These are phyloP conservation scores for Chlamydomonas sp. DNA, from an alignment of 139 green algal genomes.

Conservation along the genomic window DNA sequence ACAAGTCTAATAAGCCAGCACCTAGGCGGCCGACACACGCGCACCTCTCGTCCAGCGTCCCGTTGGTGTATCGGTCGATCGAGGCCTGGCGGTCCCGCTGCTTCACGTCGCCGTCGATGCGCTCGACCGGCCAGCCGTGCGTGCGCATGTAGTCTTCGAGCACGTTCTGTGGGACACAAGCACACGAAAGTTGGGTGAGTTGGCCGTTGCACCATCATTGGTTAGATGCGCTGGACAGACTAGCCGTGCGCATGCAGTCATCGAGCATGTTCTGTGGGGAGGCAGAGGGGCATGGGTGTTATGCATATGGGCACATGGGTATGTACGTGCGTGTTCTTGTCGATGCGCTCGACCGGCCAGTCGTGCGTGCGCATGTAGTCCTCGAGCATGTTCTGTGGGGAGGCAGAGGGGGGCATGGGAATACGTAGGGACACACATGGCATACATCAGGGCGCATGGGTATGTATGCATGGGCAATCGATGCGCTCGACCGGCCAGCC, in stretches of 20 bases:
- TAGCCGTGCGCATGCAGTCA: constrained; percentile 59
- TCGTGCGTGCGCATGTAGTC: constrained; percentile 53
- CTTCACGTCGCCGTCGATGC: constrained; percentile 69
- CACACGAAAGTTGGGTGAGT: background rate
- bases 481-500: constrained; percentile 75
- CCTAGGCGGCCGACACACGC: too few relatives aligned
- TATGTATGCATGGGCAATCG: too few relatives aligned
- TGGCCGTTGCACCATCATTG: too few relatives aligned
- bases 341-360: constrained; percentile 76
- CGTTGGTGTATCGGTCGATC: constrained; percentile 85
- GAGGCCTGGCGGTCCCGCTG: constrained; percentile 64
- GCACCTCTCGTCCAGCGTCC: too few relatives aligned
- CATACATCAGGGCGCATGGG: too few relatives aligned
- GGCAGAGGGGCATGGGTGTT: too few relatives aligned
- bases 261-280: constrained; percentile 90
- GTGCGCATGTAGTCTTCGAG: constrained; percentile 72
- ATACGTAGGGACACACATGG: too few relatives aligned
- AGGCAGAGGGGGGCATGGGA: too few relatives aligned
- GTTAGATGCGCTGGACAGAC: constrained; percentile 77
- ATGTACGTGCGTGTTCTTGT: too few relatives aligned
- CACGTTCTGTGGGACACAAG: too few relatives aligned
- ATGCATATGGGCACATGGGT: too few relatives aligned
- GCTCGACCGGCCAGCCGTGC: constrained; percentile 58
- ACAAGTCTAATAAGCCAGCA: too few relatives aligned
- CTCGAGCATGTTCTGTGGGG: constrained; percentile 87